Evolutionary conservation across 2,329 filamentous ascomycete species (phyloP), one percentile per base, ranked within the genome.

Genomic region (Scopulariopsis brevicaulis): DNA sequence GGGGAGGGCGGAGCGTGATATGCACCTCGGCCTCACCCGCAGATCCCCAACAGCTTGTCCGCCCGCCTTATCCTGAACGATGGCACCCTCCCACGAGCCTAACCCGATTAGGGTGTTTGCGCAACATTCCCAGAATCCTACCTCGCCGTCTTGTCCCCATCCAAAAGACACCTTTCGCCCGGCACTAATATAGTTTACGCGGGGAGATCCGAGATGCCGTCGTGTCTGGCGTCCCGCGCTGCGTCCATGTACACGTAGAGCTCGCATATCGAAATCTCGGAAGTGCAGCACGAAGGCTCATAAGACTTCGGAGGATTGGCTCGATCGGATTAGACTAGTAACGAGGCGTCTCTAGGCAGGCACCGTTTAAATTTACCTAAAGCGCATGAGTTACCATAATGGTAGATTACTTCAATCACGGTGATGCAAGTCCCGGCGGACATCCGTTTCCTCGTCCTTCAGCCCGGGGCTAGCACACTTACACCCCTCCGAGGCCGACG

Each of bases 1-100:
- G 40, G 40, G 6, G 40, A 32, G 28, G 28, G 6, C 18, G n/a
- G 40, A 14, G 2, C 40, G 40, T 18, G 10, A 18, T 46, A n/a
- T 15, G 15, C 15, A 3, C n/a, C 15, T n/a, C 15, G 15, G 40
- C 57, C 61, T 63, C 64, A 66, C 66, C 66, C 71, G 71, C 71
- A 73, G 65, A 71, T 73, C 71, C 71, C 71, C 71, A 74, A 74
- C 71, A 72, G 66, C 64, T 73, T 72, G 70, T 72, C 71, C 71
- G 70, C 65, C 25, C 10, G 51, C 24, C 51, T 15, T n/a, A 15
- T 32, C 25, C 51, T 24, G 15, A 18, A 32, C 28, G 28, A 32
- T 32, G 25, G 25, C 10, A 53, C 51, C 24, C 51, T 32, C 24
- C 22, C 46, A n/a, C 46, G 20, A 24, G 22, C 11, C 43, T 56